A percentile compares a stretch with the other conserved stretches of the same genome.
phyloP scores from a whole-genome alignment of 1,139 yeast genomes.

The Scheffersomyces parashehatae region DNA sequence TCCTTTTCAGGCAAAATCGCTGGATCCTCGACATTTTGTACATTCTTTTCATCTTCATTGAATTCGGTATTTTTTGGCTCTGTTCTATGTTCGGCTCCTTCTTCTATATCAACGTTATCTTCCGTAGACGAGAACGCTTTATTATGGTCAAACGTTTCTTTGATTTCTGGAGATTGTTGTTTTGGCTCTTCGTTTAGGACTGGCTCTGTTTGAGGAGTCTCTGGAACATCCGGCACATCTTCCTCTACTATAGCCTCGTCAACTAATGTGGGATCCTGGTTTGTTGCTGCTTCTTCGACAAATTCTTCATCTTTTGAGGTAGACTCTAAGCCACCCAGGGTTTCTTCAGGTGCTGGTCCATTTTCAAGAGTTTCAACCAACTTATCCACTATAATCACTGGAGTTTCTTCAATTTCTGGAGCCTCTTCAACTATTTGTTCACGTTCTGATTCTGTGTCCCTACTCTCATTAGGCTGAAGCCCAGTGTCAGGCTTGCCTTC shows the following conservation, averaged over 20 bases:
- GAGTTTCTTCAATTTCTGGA: too few relatives aligned
- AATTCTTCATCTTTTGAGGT: not conserved
- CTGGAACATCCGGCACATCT: too few relatives aligned
- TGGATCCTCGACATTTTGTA: conserved; percentile 3
- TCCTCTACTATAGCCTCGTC: too few relatives aligned
- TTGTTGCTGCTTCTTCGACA: not conserved
- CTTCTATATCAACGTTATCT: conserved; percentile 13
- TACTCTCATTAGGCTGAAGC: too few relatives aligned
- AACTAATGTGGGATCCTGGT: not conserved
- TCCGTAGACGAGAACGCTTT: conserved; percentile 2
- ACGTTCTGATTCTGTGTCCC: too few relatives aligned
- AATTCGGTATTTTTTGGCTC: conserved; percentile 13
- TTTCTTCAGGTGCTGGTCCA: not conserved
- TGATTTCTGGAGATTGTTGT: not conserved
- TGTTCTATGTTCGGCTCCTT: conserved; percentile 18
- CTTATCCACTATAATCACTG: too few relatives aligned
- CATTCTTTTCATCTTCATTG: conserved; percentile 9
- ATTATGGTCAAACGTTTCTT: conserved; percentile 5
- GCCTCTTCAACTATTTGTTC: too few relatives aligned
- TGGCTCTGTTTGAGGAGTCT: too few relatives aligned
- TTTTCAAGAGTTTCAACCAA: not conserved
- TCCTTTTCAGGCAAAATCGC: conserved; percentile 1
- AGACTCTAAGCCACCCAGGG: not conserved
- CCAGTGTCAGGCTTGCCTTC: too few relatives aligned
- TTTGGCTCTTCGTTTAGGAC: too few relatives aligned